Evolutionary conservation across 75 land plant genomes (phyloP).

Genomic region (Selaginella moellendorffii): DNA sequence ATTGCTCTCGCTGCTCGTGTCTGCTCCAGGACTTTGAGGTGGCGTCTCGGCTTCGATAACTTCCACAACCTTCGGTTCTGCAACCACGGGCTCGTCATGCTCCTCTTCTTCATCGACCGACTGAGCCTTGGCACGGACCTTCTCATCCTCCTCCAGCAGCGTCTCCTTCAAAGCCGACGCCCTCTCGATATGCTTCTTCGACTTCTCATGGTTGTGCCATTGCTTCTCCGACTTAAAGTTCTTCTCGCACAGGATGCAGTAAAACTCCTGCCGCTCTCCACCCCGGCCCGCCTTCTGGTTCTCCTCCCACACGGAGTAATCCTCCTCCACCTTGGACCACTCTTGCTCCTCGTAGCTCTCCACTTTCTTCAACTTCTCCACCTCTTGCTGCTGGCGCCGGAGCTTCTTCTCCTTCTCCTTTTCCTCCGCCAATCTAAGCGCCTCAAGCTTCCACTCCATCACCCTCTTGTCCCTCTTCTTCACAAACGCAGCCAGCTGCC

Average conservation of each 20-base stretch:
- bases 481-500: conserved; percentile 71
- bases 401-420: conserved; percentile 36
- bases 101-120: too few relatives aligned
- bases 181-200: conserved; percentile 80
- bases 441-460: conserved; percentile 51
- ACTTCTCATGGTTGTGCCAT: conserved; percentile 94
- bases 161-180: conserved; percentile 49
- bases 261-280: conserved; percentile 38
- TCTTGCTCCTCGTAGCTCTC: conserved; percentile 5
- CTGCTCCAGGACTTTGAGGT: neutral
- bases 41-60: neutral
- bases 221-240: conserved; percentile 86
- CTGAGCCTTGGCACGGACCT: neutral
- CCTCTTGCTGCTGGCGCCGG: conserved; percentile 40
- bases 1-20: conserved; percentile 5
- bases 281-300: too few relatives aligned
- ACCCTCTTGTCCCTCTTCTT: conserved; percentile 92
- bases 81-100: too few relatives aligned
- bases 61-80: neutral
- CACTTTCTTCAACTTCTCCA: conserved; percentile 22
- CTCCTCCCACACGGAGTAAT: neutral
- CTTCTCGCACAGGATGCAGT: conserved; percentile 69
- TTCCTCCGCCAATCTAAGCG: conserved; percentile 31
- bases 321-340: conserved; percentile 13
- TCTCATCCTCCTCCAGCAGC: conserved; percentile 26